A percentile compares a stretch with the other conserved stretches of the same genome.
These are phyloP conservation scores for Cornus florida DNA, from an alignment of 148 eudicot genomes.

Conservation along the genomic window DNA sequence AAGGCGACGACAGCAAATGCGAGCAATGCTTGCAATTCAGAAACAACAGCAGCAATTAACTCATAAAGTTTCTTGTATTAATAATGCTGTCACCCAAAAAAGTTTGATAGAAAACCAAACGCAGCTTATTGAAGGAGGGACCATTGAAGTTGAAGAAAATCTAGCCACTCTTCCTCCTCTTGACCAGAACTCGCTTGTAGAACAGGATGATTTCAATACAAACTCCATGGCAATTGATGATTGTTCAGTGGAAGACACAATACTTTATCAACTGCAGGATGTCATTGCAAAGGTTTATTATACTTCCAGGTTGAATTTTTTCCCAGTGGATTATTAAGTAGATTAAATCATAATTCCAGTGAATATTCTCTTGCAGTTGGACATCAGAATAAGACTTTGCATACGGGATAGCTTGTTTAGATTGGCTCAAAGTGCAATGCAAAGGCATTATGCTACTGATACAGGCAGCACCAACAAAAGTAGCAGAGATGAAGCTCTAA, in stretches of 20 bases:
- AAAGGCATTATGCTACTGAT: constrained; percentile 56
- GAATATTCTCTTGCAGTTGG: constrained; percentile 51
- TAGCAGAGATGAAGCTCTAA: constrained; percentile 20
- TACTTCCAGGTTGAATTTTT: constrained; percentile 9
- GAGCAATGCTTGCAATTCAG: constrained; percentile 83
- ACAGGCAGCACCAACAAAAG: constrained; percentile 36
- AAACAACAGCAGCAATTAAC: constrained; percentile 67
- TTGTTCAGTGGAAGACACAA: constrained; percentile 50
- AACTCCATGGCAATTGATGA: constrained; percentile 35
- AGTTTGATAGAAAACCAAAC: constrained; percentile 21
- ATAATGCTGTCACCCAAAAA: constrained; percentile 23
- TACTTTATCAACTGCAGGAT: constrained; percentile 62
- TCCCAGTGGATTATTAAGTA: background rate
- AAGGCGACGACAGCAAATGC: constrained; percentile 74
- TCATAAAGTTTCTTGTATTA: constrained; percentile 27
- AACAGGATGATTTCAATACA: constrained; percentile 36
- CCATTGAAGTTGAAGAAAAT: constrained; percentile 35
- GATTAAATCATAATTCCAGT: background rate
- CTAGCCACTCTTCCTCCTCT: constrained; percentile 25
- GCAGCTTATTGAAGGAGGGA: constrained; percentile 34
- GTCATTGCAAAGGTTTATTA: constrained; percentile 52
- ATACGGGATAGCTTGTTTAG: constrained; percentile 82
- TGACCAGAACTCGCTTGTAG: constrained; percentile 44
- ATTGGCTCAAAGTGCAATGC: constrained; percentile 69
- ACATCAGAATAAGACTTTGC: constrained; percentile 52